Base-by-base conservation (phyloP, 148 eudicot species). In the Rhododendron vialii region DNA sequence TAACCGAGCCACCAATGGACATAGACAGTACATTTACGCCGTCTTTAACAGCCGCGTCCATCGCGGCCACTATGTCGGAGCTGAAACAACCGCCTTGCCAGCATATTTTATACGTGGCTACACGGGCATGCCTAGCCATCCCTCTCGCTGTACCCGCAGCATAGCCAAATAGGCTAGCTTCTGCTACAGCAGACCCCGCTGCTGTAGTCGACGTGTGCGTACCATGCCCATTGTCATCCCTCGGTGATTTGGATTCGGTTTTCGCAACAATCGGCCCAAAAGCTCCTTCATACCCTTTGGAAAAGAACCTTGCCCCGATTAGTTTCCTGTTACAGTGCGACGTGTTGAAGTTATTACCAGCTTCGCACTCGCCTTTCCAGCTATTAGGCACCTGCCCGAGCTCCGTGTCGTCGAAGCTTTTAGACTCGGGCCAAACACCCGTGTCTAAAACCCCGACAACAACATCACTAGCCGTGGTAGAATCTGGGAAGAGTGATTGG, bases 181-280 rank as follows among this genome's bases (percentile, higher is more conserved):
- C 89, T 5, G 90, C 30, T 45, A 94, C 94, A 2, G 92, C 83
- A 7, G 98, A 90, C 17, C 98, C 98, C 0, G 94, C 98, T 88
- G 94, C 95, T 15, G 98, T 95, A n/a, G 92, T 93, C 15, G 98
- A 88, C 3, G 98, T 96, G 91, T 96, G 98, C 28, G 98, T 96
- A 18, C 98, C 98, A 79, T 96, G 98, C 50, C 98, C 98, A n/a
- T 93, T 94, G 71, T 95, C 96, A 74, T 96, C 98, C 87, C 96
- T 92, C 1, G 98, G 95, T 1, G 98, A 96, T 85, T 87, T 93
- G 7, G 95, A 93, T 82, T 96, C 98, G 15, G 35, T 69, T 3
- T 88, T 86, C 80, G 88, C 93, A 79, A 93, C 94, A 24, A 95
- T 92, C 26, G 93, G 91, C 47, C 98, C 98, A 9, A 81, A 89